These are phyloP conservation scores for Apiosordaria backusii DNA, from an alignment of 495 filamentous ascomycete genomes.

Conservation along the genomic window DNA sequence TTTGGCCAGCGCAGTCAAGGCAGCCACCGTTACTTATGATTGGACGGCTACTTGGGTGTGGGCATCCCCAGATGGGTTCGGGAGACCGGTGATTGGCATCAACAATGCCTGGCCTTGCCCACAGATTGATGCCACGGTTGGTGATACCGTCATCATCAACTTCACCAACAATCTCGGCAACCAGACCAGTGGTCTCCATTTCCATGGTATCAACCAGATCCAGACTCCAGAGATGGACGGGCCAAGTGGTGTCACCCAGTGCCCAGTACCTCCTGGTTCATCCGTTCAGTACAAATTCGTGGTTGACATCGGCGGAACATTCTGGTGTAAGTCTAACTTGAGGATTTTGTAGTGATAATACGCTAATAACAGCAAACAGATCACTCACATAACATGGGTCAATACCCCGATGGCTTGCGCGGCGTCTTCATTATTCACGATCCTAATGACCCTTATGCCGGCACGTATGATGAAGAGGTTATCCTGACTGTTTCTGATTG, in stretches of 20 bases:
- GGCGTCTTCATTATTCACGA: conserved; percentile 72
- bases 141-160: conserved; percentile 68
- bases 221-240: conserved; percentile 73
- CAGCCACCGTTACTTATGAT: conserved; percentile 38
- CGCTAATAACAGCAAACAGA: conserved; percentile 30
- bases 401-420: conserved; percentile 75
- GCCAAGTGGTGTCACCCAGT: conserved; percentile 64
- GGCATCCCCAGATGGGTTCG: conserved; percentile 63
- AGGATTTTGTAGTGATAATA: conserved; percentile 25
- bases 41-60: conserved; percentile 73
- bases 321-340: conserved; percentile 63
- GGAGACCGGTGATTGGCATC: conserved; percentile 71
- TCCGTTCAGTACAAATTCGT: conserved; percentile 65
- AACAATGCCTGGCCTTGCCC: conserved; percentile 75
- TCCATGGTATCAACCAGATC: conserved; percentile 75
- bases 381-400: conserved; percentile 68
- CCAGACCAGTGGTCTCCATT: conserved; percentile 71
- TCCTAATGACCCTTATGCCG: conserved; percentile 55
- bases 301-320: conserved; percentile 66
- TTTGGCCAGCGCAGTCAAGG: conserved; percentile 23
- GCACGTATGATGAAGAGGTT: conserved; percentile 66
- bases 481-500: conserved; percentile 58
- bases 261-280: conserved; percentile 60
- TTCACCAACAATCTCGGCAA: conserved; percentile 71
- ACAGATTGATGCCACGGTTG: conserved; percentile 61